Conservation (phyloP, 148 eudicot species). For the Heliosperma pusillum region DNA sequence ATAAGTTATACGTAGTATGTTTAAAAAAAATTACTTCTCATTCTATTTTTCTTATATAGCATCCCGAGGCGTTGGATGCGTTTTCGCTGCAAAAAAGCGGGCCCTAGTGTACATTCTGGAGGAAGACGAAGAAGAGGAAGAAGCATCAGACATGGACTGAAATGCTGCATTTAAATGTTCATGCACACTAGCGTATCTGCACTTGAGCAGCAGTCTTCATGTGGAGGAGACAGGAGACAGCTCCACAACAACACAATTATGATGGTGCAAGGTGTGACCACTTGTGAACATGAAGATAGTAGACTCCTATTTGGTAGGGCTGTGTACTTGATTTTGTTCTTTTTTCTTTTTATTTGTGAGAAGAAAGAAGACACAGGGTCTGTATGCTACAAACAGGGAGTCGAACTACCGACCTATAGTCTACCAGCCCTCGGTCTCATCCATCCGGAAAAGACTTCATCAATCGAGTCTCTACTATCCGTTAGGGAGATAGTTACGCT, state of each 20-base stretch:
- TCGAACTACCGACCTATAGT: no score
- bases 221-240: not conserved
- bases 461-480: no score
- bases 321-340: no score
- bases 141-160: conserved; percentile 68
- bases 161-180: not conserved
- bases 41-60: conserved; percentile 37
- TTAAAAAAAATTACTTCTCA: not conserved
- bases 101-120: conserved; percentile 97
- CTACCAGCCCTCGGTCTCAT: no score
- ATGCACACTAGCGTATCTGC: not conserved
- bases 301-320: not conserved
- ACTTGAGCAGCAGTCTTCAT: not conserved
- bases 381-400: no score
- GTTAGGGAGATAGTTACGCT: not conserved
- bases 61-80: conserved; percentile 94
- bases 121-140: conserved; percentile 74
- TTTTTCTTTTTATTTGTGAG: not conserved
- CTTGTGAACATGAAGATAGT: conserved; percentile 8
- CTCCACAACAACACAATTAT: not conserved
- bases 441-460: no score
- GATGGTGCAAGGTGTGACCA: not conserved
- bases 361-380: no score
- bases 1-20: not conserved
- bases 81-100: conserved; percentile 82